Base-by-base conservation (phyloP, 495 filamentous ascomycete genomes). In the Entonaema liquescens region DNA sequence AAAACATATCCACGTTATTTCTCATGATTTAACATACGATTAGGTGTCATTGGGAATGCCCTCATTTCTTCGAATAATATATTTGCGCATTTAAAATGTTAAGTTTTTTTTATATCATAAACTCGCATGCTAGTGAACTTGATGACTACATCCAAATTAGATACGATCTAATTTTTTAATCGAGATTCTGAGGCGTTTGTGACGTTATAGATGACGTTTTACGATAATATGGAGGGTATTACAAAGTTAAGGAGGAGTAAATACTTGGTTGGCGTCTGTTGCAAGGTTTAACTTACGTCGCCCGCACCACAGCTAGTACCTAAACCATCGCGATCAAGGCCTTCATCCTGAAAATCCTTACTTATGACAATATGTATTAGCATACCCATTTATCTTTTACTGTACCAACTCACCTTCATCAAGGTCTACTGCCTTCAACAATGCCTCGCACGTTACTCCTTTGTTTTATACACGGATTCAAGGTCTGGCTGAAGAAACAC, bases 401-500 rank as follows among this genome's bases (percentile, higher is more conserved):
- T 4, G 4, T 11, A 33, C 31, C 7, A 13, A 35, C 11, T 65
- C 8, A 9, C 23, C 7, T 19, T 36, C 53, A 61, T 12, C 17
- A 58, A 50, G 7, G 11, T 26, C 19, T 19, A 36, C 19, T 15
- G 7, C 40, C 1, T 5, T 35, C 58, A 13, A 76, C 72, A 33
- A 93, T 91, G 90, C 88, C 89, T 77, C 94, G 91, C 70, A 96
- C 92, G 13, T 79, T 98, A 8, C 81, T 98, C 0, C 84, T 98
- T 12, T 93, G 92, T 76, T 97, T 97, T 80, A 90, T 98, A 47
- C 95, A 98, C 74, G 95, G 95, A 12, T 98, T 98, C 84, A 97
- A 97, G 88, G 93, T 93, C 74, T 55, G 52, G 5, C 52, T 31
- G 4, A 52, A 36, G 28, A 17, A 13, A 17, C 25, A 9, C 17